Evolutionary conservation across 1,284 basidiomycete species (phyloP), one percentile per base, ranked within the genome.

Genomic region (Rhodotorula sp.): DNA sequence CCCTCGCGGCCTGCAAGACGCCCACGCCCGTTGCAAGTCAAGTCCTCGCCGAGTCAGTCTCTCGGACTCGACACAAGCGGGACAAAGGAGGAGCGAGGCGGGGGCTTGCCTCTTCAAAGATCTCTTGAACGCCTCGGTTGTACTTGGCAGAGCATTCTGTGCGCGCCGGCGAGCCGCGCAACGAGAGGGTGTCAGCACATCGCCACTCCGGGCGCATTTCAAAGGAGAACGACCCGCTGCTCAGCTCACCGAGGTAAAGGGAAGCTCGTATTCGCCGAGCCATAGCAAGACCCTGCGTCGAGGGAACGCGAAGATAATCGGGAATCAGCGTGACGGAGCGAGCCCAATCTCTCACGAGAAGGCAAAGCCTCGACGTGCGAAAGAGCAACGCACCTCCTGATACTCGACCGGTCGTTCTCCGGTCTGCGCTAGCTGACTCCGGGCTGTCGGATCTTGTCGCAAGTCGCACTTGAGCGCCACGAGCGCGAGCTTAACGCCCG

Each of bases 381-480:
- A 10, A 10, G 24, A 33, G 14, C 3, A 45, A 49, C 73, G 54
- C 37, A 79, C 80, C 57, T 95, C 89, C 75, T 96, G 91, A 77
- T 97, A 98, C 76, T 91, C 86, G 22, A 95, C 87, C 0, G 90
- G 85, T 72, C 87, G 87, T 75, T 84, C 82, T 2, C 87, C 87
- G 76, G 87, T 86, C 70, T 87, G 85, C 60, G 86, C 85, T 57
- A 95, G 83, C 62, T 88, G 86, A 60, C 90, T 88, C 78, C 84
- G 84, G 26, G 88, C 85, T 5, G 83, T 81, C 14, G 83, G 83
- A 77, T 96, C 91, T 69, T 94, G 91, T 68, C 95, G 85, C 48
- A 97, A 84, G 81, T 98, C 95, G 78, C 95, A 98, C 83, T 98
- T 98, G 60, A 95, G 84, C 5, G 95, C 93, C 57, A 95, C 91